These are phyloP conservation scores for Zymoseptoria tritici DNA, from an alignment of 2,329 filamentous ascomycete species.

Conservation along the genomic window DNA sequence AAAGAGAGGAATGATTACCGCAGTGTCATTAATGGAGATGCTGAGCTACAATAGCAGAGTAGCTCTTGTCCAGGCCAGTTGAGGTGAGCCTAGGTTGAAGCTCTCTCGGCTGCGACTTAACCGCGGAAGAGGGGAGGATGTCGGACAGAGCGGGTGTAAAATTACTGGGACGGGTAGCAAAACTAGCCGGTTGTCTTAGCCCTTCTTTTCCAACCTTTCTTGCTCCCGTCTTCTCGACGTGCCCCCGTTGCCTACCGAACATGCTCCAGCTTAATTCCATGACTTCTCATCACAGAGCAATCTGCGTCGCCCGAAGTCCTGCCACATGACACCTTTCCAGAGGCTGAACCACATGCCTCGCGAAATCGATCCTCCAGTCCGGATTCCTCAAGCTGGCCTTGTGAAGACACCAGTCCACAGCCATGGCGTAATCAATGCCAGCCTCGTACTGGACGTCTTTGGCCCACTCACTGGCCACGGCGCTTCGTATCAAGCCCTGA, in stretches of 20 bases:
- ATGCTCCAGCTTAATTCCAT: not conserved
- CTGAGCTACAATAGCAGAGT: not conserved
- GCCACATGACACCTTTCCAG: conserved; percentile 1
- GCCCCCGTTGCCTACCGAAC: not conserved
- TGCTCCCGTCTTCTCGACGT: too few species aligned
- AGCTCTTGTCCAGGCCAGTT: not conserved
- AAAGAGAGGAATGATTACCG: not conserved
- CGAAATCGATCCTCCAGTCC: conserved; percentile 12
- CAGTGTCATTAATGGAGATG: not conserved
- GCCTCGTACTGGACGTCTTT: conserved; percentile 12
- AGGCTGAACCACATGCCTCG: conserved; percentile 10
- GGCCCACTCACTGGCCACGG: conserved; percentile 9
- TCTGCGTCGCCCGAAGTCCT: not conserved
- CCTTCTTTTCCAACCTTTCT: too few species aligned
- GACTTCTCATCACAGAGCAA: not conserved
- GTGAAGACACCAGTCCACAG: conserved; percentile 9
- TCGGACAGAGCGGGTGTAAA: not conserved
- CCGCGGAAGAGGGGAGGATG: not conserved
- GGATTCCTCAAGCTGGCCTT: conserved; percentile 6
- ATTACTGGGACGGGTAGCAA: not conserved
- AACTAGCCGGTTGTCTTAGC: too few species aligned
- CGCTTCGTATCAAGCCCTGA: conserved; percentile 6
- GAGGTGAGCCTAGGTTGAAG: not conserved
- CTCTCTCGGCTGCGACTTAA: not conserved
- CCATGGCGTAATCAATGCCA: conserved; percentile 10